Percentiles rank a stretch among this genome's conserved stretches.
phyloP scores from a whole-genome alignment of 1,284 basidiomycete genomes.

The Porodaedalea pini region DNA sequence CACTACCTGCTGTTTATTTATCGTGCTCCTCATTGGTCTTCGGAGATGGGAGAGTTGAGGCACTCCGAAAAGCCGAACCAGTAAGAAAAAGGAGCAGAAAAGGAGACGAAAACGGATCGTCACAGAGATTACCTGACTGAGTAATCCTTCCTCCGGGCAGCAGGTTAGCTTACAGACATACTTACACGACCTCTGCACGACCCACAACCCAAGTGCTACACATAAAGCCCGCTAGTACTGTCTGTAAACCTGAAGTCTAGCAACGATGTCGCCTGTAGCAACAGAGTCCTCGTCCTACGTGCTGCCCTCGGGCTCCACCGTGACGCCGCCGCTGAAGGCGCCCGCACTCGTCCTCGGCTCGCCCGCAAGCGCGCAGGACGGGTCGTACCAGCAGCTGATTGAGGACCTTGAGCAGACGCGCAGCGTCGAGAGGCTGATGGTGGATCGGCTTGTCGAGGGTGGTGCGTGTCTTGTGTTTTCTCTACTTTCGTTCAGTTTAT shows the following conservation, averaged over 20 bases:
- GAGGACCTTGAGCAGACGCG: conserved; percentile 50
- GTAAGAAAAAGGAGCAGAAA: neutral
- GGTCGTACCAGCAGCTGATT: conserved; percentile 68
- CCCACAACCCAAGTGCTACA: neutral
- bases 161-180: no score
- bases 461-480: conserved; percentile 43
- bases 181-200: neutral
- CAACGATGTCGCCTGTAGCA: conserved; percentile 17
- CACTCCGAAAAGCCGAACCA: conserved; percentile 18
- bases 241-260: neutral
- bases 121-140: neutral
- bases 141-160: conserved; percentile 10
- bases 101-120: neutral
- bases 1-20: conserved; percentile 3
- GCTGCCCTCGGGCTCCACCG: neutral
- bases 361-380: conserved; percentile 67
- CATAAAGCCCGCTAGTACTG: neutral
- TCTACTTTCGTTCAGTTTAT: conserved; percentile 42
- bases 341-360: conserved; percentile 68
- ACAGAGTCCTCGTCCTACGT: conserved; percentile 5
- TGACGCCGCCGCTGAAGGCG: conserved; percentile 32
- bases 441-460: conserved; percentile 72
- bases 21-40: conserved; percentile 2
- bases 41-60: neutral
- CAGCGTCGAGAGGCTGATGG: conserved; percentile 65